These are phyloP conservation scores for Medakamo hakoo DNA, from an alignment of 139 green algal genomes.

Conservation along the genomic window DNA sequence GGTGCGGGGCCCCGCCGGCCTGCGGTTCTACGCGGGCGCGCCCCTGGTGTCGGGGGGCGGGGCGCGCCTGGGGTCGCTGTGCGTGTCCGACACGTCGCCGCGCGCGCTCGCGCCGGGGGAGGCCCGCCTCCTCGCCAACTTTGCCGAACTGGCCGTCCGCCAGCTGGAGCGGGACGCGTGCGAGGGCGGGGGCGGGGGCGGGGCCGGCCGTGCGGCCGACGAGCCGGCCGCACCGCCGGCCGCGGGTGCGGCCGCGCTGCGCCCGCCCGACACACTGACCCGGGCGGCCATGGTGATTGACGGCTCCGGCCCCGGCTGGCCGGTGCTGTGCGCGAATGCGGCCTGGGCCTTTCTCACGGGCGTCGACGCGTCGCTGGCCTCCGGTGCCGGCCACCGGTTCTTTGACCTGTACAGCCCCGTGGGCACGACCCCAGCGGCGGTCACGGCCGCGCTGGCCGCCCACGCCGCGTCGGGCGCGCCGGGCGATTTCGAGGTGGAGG, in stretches of 20 bases:
- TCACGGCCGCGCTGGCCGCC: neutral
- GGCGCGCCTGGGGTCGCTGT: neutral
- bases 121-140: conserved; percentile 1
- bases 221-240: neutral
- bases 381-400: neutral
- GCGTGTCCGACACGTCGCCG: neutral
- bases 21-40: neutral
- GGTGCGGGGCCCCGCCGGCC: neutral
- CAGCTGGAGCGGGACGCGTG: conserved; percentile 1
- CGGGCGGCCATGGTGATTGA: neutral
- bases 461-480: no score
- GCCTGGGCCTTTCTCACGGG: neutral
- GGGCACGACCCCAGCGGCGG: no score
- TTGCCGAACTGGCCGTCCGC: neutral
- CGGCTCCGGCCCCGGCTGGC: neutral
- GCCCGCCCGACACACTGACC: neutral
- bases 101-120: neutral
- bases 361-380: no score
- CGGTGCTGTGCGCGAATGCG: neutral
- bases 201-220: no score
- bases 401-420: neutral
- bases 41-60: neutral
- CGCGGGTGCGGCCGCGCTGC: neutral
- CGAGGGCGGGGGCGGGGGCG: no score
- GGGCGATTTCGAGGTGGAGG: neutral